Evolutionary conservation across 192 early-diverging fungal species (phyloP).

Genomic region (Coemansia sp.): DNA sequence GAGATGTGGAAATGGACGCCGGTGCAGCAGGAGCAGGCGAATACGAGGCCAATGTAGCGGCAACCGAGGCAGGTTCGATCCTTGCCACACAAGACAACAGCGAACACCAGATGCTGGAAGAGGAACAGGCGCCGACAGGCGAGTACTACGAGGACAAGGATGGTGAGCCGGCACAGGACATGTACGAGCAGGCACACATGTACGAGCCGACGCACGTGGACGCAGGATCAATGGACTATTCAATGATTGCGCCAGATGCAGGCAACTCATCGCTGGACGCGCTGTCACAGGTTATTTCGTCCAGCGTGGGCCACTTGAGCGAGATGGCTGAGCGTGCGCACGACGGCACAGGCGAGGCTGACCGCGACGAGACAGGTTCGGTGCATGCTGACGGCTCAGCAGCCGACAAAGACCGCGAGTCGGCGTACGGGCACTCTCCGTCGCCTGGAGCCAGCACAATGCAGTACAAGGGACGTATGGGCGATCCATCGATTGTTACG

Average conservation of each 20-base stretch:
- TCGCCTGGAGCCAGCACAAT: constrained; percentile 9
- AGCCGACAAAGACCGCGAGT: constrained; percentile 9
- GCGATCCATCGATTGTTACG: constrained; percentile 19
- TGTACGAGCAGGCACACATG: constrained; percentile 31
- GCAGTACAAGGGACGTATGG: constrained; percentile 21
- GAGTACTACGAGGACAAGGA: constrained; percentile 10
- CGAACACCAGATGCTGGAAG: constrained; percentile 23
- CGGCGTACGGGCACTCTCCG: constrained; percentile 17
- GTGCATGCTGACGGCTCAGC: not conserved
- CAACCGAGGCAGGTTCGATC: constrained; percentile 31
- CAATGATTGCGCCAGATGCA: constrained; percentile 30
- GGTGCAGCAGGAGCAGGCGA: constrained; percentile 6
- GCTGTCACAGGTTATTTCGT: constrained; percentile 42
- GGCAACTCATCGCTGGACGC: constrained; percentile 39
- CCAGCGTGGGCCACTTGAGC: constrained; percentile 27
- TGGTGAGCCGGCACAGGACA: constrained; percentile 10
- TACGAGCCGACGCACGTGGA: constrained; percentile 28
- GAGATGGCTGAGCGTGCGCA: constrained; percentile 9
- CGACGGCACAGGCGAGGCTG: not conserved
- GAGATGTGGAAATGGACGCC: constrained; percentile 22
- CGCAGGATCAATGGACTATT: constrained; percentile 29
- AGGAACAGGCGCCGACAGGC: constrained; percentile 1
- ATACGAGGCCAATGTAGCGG: constrained; percentile 22
- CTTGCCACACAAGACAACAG: constrained; percentile 39
- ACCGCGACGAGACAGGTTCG: constrained; percentile 4